Base-by-base conservation (phyloP, 1,139 yeast species). In the Kodamaea alishanica region DNA sequence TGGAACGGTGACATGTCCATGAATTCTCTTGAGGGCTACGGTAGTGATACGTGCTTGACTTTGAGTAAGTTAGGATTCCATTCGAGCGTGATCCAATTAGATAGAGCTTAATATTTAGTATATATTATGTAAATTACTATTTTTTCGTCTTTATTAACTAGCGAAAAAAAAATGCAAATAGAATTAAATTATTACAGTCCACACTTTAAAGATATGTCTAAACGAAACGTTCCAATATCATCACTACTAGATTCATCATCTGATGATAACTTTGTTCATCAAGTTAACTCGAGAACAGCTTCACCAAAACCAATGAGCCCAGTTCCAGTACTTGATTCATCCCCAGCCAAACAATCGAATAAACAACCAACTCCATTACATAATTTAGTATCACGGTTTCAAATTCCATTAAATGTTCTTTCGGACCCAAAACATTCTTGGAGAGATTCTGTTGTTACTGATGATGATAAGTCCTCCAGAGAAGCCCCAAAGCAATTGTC, bases 1-100 rank as follows among this genome's bases (percentile, higher is more conserved):
- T 90, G 97, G 97, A 92, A 89, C 52, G 97, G 97, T 5, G 84
- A 82, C 38, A 63, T 90, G 37, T 83, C 79, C 49, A 77, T 90
- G 73, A 84, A 84, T 52, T 83, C 95, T 1, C 65, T 90, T 35
- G 92, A 87, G 47, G 97, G 96, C 2, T 87, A 84, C 51, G 97
- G 98, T 3, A 79, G 94, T 35, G 98, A 90, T 56, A 89, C 94
- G 0, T 83, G 84, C 45, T 64, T 92, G 54, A 78, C 84, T 23
- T 67, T 90, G 45, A 84, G 89, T 26, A 85, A 88, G 54, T 71
- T 88, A 42, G 95, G 95, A 28, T 73, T 75, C 49, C 78, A 80
- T 49, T 75, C 79, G 34, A 81, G 78, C 47, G 74, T 74, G 43
- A 65, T 77, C 30, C 92, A 84, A 51, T 65, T 89, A 35, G 95